Percentiles rank a stretch among this genome's conserved stretches.
Conservation (phyloP, 331 rosid species). For the Stylosanthes scabra region DNA sequence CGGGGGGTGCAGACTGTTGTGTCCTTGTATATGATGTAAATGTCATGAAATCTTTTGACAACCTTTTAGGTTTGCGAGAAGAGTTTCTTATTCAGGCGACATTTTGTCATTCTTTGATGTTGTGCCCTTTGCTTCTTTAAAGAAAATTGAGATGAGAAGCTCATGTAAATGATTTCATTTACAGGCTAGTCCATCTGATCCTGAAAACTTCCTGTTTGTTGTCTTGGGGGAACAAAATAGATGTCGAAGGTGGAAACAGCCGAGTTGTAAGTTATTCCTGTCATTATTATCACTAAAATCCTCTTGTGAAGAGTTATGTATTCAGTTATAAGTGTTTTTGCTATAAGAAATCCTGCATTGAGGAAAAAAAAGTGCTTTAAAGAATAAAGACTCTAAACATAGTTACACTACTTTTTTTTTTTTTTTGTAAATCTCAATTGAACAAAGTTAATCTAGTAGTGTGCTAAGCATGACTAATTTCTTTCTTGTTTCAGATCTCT, state of each 20-base stretch:
- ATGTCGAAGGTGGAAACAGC: constrained; percentile 93
- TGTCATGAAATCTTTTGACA: constrained; percentile 90
- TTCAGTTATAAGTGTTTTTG: too few relatives aligned
- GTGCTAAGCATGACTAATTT: too few relatives aligned
- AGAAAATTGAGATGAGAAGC: constrained; percentile 25
- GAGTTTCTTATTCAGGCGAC: constrained; percentile 93
- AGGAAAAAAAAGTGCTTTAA: too few relatives aligned
- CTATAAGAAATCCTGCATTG: too few relatives aligned
- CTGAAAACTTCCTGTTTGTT: constrained; percentile 94
- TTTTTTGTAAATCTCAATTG: too few relatives aligned
- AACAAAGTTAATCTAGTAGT: too few relatives aligned
- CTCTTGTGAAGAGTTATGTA: background rate
- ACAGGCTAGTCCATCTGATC: constrained; percentile 98
- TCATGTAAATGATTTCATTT: constrained; percentile 41
- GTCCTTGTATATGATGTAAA: constrained; percentile 97
- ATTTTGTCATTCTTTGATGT: background rate
- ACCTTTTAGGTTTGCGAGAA: constrained; percentile 96
- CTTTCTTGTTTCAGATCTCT: constrained; percentile 62
- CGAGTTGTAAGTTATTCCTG: constrained; percentile 73
- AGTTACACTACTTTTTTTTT: too few relatives aligned
- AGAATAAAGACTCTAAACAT: too few relatives aligned
- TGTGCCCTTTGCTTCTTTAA: constrained; percentile 4
- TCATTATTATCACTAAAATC: constrained; percentile 14
- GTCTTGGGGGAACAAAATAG: constrained; percentile 97
- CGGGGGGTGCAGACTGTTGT: constrained; percentile 98